These are phyloP conservation scores for Mycena filopes DNA, from an alignment of 768 basidiomycete species.

Conservation along the genomic window DNA sequence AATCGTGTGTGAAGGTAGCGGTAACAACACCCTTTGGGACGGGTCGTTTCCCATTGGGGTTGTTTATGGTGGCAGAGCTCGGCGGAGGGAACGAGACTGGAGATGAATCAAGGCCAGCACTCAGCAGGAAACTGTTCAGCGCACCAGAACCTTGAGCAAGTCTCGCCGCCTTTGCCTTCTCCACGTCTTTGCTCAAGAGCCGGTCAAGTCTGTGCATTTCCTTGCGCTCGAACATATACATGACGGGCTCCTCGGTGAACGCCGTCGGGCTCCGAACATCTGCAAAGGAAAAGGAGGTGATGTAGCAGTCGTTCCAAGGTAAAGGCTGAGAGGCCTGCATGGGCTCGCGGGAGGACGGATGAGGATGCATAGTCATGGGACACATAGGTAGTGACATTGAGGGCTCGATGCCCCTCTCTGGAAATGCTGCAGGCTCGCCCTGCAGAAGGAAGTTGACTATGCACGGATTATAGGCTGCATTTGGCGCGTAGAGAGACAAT, in stretches of 20 bases:
- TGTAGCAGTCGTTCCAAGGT: conserved; percentile 27
- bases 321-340: conserved; percentile 17
- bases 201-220: neutral
- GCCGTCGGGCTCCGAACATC: conserved; percentile 7
- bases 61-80: too few species aligned
- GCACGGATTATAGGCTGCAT: conserved; percentile 11
- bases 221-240: neutral
- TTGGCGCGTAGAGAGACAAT: neutral
- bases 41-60: too few species aligned
- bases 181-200: neutral
- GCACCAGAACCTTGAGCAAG: too few species aligned
- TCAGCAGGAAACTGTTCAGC: neutral
- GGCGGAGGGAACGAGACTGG: too few species aligned
- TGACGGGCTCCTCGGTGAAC: neutral
- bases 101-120: too few species aligned
- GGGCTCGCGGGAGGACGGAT: conserved; percentile 19
- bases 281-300: conserved; percentile 2
- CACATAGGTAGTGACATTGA: conserved; percentile 24
- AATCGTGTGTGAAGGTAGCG: too few species aligned
- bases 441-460: conserved; percentile 15
- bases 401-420: conserved; percentile 6
- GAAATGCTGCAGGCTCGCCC: neutral
- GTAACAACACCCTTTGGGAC: too few species aligned
- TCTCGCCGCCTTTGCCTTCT: neutral
- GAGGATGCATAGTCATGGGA: conserved; percentile 11